Evolutionary conservation across 2,329 filamentous ascomycete species (phyloP), one percentile per base, ranked within the genome.

Genomic region (Calonectria multiphialidica): DNA sequence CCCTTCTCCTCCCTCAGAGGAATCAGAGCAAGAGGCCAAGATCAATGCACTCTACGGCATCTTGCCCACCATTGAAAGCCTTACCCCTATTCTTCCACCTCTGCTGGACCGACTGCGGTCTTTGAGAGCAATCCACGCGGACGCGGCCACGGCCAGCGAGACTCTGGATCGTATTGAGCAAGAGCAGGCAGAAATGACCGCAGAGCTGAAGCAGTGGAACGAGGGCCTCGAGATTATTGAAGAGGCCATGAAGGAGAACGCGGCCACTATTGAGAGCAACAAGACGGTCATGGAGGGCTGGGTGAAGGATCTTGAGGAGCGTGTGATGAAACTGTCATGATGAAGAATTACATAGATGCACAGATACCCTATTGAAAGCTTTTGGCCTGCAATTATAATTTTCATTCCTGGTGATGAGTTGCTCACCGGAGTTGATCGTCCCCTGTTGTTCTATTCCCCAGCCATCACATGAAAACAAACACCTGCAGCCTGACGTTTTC

Each of bases 41-140:
- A 94, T 99, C 82, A 97, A 98, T 76, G 94, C 96, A 1, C 90
- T 99, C 6, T 98, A 98, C 83, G 93, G 94, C 1, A 94, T 95
- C 3, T 87, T 99, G 18, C 93, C 95, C 1, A 97, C 95, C 0
- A 97, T 99, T 71, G 95, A 98, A 83, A 94, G 90, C 69, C 88
- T 99, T 9, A 90, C 95, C 7, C 97, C 97, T 1, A 88, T 98
- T 21, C 88, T 99, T 5, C 96, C 97, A 1, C 91, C 95, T 6
- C 88, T 98, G 12, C 88, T 99, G 13, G 95, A 98, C 79, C 91
- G 97, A 30, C 86, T 99, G 63, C 90, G 96, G 70, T 97, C 95
- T 10, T 87, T 99, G 68, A 90, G 94, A 71, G 91, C 93, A 16
- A 93, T 98, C 62, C 97, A 99, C 80, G 92, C 94, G 0, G 95